Evolutionary conservation across 345 rosid species (phyloP).

Genomic region (Corymbia maculata): DNA sequence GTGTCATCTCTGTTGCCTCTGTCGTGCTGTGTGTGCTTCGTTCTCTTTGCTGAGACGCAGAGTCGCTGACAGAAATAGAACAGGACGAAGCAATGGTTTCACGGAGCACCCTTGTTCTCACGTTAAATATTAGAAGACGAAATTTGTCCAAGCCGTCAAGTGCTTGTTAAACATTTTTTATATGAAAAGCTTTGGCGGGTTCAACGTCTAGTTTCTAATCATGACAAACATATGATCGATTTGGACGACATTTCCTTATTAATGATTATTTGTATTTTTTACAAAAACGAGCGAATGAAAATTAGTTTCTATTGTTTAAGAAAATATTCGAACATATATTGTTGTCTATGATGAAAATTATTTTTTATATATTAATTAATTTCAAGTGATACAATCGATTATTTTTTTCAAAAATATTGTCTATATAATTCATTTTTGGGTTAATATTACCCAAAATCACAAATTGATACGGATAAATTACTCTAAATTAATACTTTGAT

Average conservation of each 20-base stretch:
- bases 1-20: background rate
- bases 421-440: background rate
- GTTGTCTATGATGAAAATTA: fast-evolving
- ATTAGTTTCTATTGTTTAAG: fast-evolving
- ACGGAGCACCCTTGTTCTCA: background rate
- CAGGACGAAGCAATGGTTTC: background rate
- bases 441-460: fast-evolving
- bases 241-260: background rate
- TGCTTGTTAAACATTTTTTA: background rate
- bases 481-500: fast-evolving
- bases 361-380: background rate
- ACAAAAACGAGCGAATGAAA: background rate
- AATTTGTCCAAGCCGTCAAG: background rate
- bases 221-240: background rate
- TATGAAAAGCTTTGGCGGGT: background rate
- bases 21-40: background rate
- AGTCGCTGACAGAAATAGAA: background rate
- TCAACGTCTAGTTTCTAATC: background rate
- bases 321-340: background rate
- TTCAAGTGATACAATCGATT: too few species aligned
- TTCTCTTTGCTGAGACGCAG: background rate
- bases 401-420: background rate
- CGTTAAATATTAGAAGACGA: background rate
- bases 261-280: background rate
- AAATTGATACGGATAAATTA: too few species aligned